Conservation (phyloP, 768 basidiomycete genomes). For the Lactifluus pinguis region DNA sequence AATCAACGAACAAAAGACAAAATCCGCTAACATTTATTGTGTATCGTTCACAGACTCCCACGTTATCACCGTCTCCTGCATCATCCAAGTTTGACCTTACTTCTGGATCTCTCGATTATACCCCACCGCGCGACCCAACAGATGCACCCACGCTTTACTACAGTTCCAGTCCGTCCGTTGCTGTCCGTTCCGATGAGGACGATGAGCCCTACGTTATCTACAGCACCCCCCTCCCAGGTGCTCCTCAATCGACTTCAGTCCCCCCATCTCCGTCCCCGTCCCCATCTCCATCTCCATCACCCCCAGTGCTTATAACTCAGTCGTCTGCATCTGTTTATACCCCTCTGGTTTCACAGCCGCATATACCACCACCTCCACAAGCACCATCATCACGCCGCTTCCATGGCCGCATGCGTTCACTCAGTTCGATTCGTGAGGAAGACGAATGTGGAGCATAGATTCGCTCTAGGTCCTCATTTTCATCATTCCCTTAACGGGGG, state of each 20-base stretch:
- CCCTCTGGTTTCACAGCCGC: constrained; percentile 3
- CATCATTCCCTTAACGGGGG: neutral
- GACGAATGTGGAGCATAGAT: constrained; percentile 11
- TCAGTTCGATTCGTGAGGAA: constrained; percentile 20
- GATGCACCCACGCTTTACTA: constrained; percentile 15
- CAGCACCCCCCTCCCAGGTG: constrained; percentile 15
- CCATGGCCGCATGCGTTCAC: constrained; percentile 17
- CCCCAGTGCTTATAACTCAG: neutral
- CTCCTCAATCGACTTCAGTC: neutral
- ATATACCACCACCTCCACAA: constrained; percentile 14
- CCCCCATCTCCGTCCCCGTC: neutral
- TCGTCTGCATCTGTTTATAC: constrained; percentile 3
- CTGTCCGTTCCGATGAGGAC: constrained; percentile 9
- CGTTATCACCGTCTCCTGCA: constrained; percentile 6
- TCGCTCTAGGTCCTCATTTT: neutral
- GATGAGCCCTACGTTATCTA: constrained; percentile 20
- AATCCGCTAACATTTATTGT: neutral
- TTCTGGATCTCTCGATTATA: constrained; percentile 6
- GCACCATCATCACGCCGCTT: constrained; percentile 13
- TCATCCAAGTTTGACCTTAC: neutral
- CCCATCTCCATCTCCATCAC: constrained; percentile 4
- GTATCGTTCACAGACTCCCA: constrained; percentile 3
- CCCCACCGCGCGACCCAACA: constrained; percentile 6
- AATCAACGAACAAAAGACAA: neutral
- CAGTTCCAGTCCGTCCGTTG: constrained; percentile 4